phyloP scores from a whole-genome alignment of 2,329 filamentous ascomycete genomes.

The Cadophora gregata region DNA sequence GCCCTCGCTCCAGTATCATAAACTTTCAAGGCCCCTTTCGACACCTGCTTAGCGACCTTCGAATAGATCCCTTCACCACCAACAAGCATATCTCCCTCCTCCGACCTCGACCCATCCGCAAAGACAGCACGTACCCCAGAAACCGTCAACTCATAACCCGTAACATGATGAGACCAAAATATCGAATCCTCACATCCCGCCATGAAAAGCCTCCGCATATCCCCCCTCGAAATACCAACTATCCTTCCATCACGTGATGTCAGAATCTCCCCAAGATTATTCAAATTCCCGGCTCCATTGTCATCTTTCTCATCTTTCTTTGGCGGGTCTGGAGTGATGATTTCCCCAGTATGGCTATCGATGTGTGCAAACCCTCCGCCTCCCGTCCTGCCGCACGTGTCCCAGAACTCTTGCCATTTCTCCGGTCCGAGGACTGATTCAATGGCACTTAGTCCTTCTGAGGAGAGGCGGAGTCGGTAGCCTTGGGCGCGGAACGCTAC shows the following conservation, averaged over 20 bases:
- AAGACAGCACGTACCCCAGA: slow-evolving; percentile 63
- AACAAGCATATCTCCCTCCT: slow-evolving; percentile 63
- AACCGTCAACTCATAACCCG: slow-evolving; percentile 61
- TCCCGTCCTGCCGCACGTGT: slow-evolving; percentile 63
- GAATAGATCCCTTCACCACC: slow-evolving; percentile 69
- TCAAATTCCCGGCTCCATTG: slow-evolving; percentile 27
- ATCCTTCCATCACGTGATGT: slow-evolving; percentile 61
- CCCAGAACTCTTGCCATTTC: slow-evolving; percentile 61
- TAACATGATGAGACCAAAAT: slow-evolving; percentile 61
- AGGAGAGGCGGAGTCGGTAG: slow-evolving; percentile 63
- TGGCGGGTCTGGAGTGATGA: slow-evolving; percentile 39
- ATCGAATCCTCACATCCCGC: slow-evolving; percentile 60
- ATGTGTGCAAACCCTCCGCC: slow-evolving; percentile 57
- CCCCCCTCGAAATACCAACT: slow-evolving; percentile 66
- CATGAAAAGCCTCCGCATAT: slow-evolving; percentile 66
- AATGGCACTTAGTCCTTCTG: slow-evolving; percentile 63
- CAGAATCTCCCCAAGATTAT: slow-evolving; percentile 43
- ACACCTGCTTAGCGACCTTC: slow-evolving; percentile 63
- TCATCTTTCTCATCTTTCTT: slow-evolving; percentile 38
- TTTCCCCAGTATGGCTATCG: slow-evolving; percentile 60
- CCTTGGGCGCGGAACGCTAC: slow-evolving; percentile 65
- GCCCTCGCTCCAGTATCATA: slow-evolving; percentile 68
- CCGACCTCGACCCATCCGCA: slow-evolving; percentile 62
- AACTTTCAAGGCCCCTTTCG: slow-evolving; percentile 61
- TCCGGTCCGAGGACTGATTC: slow-evolving; percentile 59